phyloP scores from a whole-genome alignment of 1,284 basidiomycete genomes.

The Cryptococcus sp. region DNA sequence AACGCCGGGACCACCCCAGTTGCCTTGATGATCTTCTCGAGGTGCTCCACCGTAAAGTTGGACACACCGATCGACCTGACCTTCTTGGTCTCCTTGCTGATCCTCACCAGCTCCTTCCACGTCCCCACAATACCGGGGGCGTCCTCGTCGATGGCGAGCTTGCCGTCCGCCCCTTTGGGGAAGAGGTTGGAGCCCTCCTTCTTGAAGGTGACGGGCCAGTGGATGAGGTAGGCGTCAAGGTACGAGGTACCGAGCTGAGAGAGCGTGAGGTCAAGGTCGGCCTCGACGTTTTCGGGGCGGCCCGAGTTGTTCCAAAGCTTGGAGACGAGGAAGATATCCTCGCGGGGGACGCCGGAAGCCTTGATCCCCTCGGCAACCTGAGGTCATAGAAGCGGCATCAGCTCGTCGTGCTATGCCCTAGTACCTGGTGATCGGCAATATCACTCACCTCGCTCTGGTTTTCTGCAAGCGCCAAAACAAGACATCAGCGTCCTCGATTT shows the following conservation, averaged over 20 bases:
- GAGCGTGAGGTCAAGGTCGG: constrained; percentile 71
- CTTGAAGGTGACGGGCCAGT: constrained; percentile 80
- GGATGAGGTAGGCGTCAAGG: constrained; percentile 77
- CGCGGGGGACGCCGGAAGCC: constrained; percentile 69
- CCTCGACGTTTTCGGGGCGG: constrained; percentile 58
- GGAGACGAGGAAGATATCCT: constrained; percentile 78
- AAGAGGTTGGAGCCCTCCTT: constrained; percentile 50
- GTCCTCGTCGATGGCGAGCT: constrained; percentile 27
- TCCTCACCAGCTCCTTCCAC: constrained; percentile 47
- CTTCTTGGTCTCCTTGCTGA: constrained; percentile 42
- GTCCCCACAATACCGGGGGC: constrained; percentile 32
- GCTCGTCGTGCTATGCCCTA: background rate
- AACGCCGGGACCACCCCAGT: constrained; percentile 72
- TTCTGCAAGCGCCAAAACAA: background rate
- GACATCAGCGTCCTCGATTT: background rate
- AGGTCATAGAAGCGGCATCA: constrained; percentile 45
- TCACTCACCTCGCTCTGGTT: background rate
- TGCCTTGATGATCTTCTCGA: constrained; percentile 67
- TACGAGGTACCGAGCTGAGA: constrained; percentile 66
- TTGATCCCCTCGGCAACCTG: constrained; percentile 67
- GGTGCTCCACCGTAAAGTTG: constrained; percentile 68
- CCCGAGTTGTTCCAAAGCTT: constrained; percentile 52
- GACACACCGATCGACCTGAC: constrained; percentile 58
- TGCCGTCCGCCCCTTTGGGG: constrained; percentile 18
- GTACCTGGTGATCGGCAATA: background rate